A percentile compares a stretch with the other conserved stretches of the same genome.
Conservation (phyloP, 2,329 filamentous ascomycete genomes). For the Geosmithia morbida region DNA sequence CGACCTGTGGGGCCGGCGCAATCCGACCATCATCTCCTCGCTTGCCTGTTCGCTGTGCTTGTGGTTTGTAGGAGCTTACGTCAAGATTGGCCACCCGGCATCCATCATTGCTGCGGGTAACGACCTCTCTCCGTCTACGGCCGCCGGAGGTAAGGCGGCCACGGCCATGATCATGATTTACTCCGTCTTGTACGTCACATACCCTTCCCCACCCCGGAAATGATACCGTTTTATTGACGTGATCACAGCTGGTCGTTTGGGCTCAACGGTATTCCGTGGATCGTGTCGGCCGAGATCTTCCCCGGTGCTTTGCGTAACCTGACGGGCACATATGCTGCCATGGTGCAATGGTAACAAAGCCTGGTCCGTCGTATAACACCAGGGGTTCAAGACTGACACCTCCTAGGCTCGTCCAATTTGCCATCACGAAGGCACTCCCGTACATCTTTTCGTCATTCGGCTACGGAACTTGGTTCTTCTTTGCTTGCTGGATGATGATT, state of each 20-base stretch:
- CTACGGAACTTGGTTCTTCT: constrained; percentile 43
- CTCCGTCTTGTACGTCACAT: constrained; percentile 29
- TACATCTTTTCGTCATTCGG: constrained; percentile 27
- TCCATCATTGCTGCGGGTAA: constrained; percentile 25
- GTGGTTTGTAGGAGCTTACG: constrained; percentile 37
- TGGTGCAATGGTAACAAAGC: constrained; percentile 18
- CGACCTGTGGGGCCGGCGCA: constrained; percentile 22
- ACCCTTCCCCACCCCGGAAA: not conserved
- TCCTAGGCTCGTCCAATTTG: constrained; percentile 21
- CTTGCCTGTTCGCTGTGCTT: constrained; percentile 30
- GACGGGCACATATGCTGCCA: constrained; percentile 23
- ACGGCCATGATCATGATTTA: constrained; percentile 41
- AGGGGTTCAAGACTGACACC: not conserved
- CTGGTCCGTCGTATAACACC: not conserved
- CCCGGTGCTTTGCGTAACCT: constrained; percentile 25
- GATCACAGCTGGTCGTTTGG: constrained; percentile 24
- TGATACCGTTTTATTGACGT: not conserved
- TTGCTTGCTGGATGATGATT: constrained; percentile 33
- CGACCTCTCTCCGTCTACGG: constrained; percentile 22
- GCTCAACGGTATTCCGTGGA: constrained; percentile 29
- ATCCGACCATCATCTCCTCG: constrained; percentile 30
- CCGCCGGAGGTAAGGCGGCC: constrained; percentile 33
- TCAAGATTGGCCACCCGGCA: constrained; percentile 34
- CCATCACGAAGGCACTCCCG: constrained; percentile 26
- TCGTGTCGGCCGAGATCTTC: constrained; percentile 28